Conservation (phyloP, 305 asterid species). For the Rubia tinctorum region DNA sequence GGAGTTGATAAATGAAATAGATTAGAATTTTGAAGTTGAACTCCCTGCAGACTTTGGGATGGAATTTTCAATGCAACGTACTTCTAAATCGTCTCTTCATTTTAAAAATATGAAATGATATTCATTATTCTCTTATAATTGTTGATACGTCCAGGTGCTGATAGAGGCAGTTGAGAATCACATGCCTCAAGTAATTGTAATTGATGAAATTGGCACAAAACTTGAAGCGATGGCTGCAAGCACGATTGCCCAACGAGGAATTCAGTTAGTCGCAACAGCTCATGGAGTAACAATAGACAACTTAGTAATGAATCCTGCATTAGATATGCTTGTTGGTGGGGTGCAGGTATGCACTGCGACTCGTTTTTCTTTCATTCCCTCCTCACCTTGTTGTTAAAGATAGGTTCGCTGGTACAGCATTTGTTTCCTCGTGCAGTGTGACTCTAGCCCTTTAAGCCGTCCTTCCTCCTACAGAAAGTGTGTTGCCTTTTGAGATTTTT, state of each 20-base stretch:
- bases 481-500: neutral
- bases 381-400: neutral
- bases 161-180: conserved; percentile 98
- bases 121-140: neutral
- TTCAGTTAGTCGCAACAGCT: conserved; percentile 97
- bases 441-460: neutral
- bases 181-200: conserved; percentile 97
- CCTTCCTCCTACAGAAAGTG: neutral
- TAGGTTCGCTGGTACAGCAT: neutral
- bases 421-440: neutral
- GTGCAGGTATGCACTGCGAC: conserved; percentile 51
- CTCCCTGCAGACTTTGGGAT: neutral
- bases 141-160: conserved; percentile 50
- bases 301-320: conserved; percentile 85
- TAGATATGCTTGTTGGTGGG: conserved; percentile 97
- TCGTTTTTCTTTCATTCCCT: neutral
- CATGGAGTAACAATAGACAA: conserved; percentile 91
- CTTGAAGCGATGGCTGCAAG: conserved; percentile 96
- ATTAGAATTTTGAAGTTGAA: neutral
- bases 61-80: neutral
- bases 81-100: neutral
- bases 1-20: neutral
- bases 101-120: neutral
- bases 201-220: conserved; percentile 92
- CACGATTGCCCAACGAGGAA: conserved; percentile 97